Evolutionary conservation across 192 early-diverging fungal genomes (phyloP).

Genomic region (Backusella psychrophila): DNA sequence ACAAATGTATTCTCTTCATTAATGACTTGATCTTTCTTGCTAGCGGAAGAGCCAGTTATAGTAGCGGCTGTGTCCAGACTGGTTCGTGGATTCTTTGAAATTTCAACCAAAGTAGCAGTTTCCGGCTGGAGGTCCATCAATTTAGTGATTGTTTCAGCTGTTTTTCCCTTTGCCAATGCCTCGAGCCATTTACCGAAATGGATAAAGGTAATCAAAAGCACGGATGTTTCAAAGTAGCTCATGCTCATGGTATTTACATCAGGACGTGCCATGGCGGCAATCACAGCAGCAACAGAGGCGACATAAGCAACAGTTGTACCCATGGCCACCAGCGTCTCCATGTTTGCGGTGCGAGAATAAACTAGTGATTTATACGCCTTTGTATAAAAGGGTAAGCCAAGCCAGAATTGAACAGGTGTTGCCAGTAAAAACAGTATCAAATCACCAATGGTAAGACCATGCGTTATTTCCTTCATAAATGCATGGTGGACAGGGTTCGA

Average conservation of each 20-base stretch:
- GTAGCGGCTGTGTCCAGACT: neutral
- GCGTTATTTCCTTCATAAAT: constrained; percentile 48
- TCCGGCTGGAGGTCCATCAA: constrained; percentile 76
- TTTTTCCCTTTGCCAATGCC: constrained; percentile 73
- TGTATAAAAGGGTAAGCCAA: constrained; percentile 66
- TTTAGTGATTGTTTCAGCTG: constrained; percentile 73
- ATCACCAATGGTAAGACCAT: constrained; percentile 54
- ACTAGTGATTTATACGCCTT: constrained; percentile 62
- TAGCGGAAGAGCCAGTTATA: neutral
- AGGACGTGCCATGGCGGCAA: constrained; percentile 40
- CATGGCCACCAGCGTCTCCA: constrained; percentile 78
- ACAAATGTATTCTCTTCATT: constrained; percentile 19
- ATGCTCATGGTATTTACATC: constrained; percentile 24
- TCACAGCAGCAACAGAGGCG: constrained; percentile 56
- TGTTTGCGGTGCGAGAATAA: constrained; percentile 65
- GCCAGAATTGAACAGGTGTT: constrained; percentile 71
- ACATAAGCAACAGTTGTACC: constrained; percentile 74
- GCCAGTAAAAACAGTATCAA: constrained; percentile 58
- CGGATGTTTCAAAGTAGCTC: constrained; percentile 77
- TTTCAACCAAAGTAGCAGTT: constrained; percentile 56
- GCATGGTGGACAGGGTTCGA: constrained; percentile 40
- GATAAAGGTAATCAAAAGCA: constrained; percentile 80
- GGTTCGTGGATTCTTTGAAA: constrained; percentile 17
- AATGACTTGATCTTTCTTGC: constrained; percentile 9
- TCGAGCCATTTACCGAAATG: constrained; percentile 82